Conservation (phyloP, 306 rosid genomes). For the Dryas alaskensis region DNA sequence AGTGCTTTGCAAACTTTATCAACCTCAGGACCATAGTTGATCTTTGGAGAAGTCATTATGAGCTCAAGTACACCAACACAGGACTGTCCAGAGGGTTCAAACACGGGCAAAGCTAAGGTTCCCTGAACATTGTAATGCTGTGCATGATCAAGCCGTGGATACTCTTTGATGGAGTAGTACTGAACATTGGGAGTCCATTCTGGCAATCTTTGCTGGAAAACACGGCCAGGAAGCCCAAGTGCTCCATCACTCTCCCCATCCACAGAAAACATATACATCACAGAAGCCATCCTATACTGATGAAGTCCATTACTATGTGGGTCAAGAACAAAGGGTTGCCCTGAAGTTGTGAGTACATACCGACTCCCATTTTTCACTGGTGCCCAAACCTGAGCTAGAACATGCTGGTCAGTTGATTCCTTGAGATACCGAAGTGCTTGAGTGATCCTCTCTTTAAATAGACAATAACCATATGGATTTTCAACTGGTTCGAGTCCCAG, state of each 20-base stretch:
- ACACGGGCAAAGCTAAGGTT: slow-evolving; percentile 78
- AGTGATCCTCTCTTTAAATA: slow-evolving; percentile 76
- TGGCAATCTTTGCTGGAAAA: slow-evolving; percentile 66
- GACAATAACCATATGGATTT: slow-evolving; percentile 45
- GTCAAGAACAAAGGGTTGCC: slow-evolving; percentile 84
- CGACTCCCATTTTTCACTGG: slow-evolving; percentile 59
- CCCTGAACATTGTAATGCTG: slow-evolving; percentile 78
- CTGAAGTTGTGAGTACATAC: slow-evolving; percentile 69
- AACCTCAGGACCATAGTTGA: slow-evolving; percentile 83
- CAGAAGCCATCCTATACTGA: slow-evolving; percentile 68
- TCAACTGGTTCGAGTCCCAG: slow-evolving; percentile 40
- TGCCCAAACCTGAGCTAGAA: slow-evolving; percentile 91
- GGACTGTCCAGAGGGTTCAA: slow-evolving; percentile 64
- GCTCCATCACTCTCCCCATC: slow-evolving; percentile 57
- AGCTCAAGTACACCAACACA: slow-evolving; percentile 86
- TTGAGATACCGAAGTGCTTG: slow-evolving; percentile 76
- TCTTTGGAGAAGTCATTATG: slow-evolving; percentile 72
- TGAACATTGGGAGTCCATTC: slow-evolving; percentile 98
- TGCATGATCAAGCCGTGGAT: slow-evolving; percentile 71
- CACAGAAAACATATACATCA: slow-evolving; percentile 58
- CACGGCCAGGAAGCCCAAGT: slow-evolving; percentile 85
- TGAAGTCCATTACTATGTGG: slow-evolving; percentile 65
- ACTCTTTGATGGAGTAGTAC: slow-evolving; percentile 70
- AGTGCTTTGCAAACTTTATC: slow-evolving; percentile 92
- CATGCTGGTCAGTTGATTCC: slow-evolving; percentile 63